These are phyloP conservation scores for Pleurotus sapidus DNA, from an alignment of 768 basidiomycete genomes.

Conservation along the genomic window DNA sequence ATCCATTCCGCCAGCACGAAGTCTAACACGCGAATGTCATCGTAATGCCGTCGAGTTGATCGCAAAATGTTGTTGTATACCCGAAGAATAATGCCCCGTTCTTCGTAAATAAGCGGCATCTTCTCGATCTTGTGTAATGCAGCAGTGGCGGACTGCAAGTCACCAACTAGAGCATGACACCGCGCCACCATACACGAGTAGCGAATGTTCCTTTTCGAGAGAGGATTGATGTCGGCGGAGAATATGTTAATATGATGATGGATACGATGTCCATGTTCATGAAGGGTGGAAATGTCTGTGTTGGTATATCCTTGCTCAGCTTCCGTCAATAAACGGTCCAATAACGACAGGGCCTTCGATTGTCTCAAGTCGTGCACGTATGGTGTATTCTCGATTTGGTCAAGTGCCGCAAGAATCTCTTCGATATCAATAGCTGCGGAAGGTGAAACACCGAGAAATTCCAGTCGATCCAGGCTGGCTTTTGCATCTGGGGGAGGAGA, in stretches of 20 bases:
- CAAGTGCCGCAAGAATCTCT: constrained; percentile 38
- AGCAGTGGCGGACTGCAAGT: constrained; percentile 29
- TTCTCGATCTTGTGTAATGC: constrained; percentile 22
- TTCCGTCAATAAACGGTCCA: constrained; percentile 21
- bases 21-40: constrained; percentile 30
- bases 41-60: constrained; percentile 29
- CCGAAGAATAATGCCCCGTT: constrained; percentile 18
- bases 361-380: constrained; percentile 8
- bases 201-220: constrained; percentile 15
- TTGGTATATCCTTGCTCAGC: constrained; percentile 17
- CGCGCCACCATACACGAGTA: constrained; percentile 28
- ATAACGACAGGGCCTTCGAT: constrained; percentile 14
- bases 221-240: constrained; percentile 17
- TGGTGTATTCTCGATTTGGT: constrained; percentile 13
- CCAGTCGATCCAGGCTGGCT: neutral
- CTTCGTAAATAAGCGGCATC: constrained; percentile 15
- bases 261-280: constrained; percentile 35
- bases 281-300: constrained; percentile 18
- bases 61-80: constrained; percentile 36
- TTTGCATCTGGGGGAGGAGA: neutral
- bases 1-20: constrained; percentile 38
- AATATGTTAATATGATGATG: constrained; percentile 26
- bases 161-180: constrained; percentile 32
- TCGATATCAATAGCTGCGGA: constrained; percentile 28
- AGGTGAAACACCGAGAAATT: neutral